Percentiles rank a stretch among this genome's conserved stretches.
Evolutionary conservation across 345 rosid species (phyloP).

Genomic region (Populus nigra): DNA sequence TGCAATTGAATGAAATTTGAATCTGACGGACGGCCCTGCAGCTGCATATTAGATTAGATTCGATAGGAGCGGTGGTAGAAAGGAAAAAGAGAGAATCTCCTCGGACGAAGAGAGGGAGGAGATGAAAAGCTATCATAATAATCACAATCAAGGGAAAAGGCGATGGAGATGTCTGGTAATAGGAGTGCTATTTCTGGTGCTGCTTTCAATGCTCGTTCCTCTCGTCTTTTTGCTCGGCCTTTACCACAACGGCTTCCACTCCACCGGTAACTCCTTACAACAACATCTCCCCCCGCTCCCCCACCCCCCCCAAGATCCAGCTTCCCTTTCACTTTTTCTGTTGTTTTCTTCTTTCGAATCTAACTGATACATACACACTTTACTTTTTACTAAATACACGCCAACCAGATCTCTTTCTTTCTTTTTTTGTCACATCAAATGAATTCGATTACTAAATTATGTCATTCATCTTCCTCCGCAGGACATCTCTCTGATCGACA

Average conservation of each 20-base stretch:
- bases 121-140: conserved; percentile 41
- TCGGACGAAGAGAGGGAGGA: conserved; percentile 20
- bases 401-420: conserved; percentile 12
- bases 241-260: conserved; percentile 67
- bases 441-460: not conserved
- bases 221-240: conserved; percentile 85
- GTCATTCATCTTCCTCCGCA: conserved; percentile 24
- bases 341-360: not conserved
- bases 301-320: conserved; percentile 23
- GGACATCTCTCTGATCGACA: conserved; percentile 53
- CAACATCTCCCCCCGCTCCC: not conserved
- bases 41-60: not conserved
- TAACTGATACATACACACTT: not conserved
- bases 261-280: conserved; percentile 32
- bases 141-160: conserved; percentile 46
- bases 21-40: too few relatives aligned
- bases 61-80: not conserved
- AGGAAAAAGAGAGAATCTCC: conserved; percentile 22
- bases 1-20: not conserved
- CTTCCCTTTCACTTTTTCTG: conserved; percentile 22
- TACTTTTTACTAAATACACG: not conserved
- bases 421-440: not conserved
- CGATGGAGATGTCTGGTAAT: conserved; percentile 71
- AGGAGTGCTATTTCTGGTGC: conserved; percentile 75
- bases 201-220: conserved; percentile 94